phyloP scores from a whole-genome alignment of 2,329 filamentous ascomycete species.

The Chaetomium globosum region DNA sequence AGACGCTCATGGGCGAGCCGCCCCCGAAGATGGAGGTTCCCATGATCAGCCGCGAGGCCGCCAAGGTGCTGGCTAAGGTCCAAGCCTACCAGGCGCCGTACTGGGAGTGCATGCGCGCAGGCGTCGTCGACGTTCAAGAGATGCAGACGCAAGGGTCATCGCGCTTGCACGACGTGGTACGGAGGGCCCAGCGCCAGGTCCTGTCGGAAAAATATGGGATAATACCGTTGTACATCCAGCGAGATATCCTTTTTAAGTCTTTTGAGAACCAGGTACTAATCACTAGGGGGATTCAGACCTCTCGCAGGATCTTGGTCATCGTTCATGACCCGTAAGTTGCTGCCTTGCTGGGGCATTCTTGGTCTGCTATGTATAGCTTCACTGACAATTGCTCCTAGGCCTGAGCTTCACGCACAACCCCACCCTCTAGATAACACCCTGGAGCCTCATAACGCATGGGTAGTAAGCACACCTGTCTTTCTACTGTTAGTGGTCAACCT shows the following conservation, averaged over 20 bases:
- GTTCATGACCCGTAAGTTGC: slow-evolving; percentile 82
- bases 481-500: background rate
- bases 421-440: slow-evolving; percentile 71
- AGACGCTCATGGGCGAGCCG: slow-evolving; percentile 92
- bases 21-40: slow-evolving; percentile 65
- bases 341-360: background rate
- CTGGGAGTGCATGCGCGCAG: slow-evolving; percentile 86
- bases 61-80: slow-evolving; percentile 59
- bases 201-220: slow-evolving; percentile 75
- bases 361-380: background rate
- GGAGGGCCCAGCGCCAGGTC: slow-evolving; percentile 72
- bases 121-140: slow-evolving; percentile 58
- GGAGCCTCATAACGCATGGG: slow-evolving; percentile 82
- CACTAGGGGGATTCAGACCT: slow-evolving; percentile 68
- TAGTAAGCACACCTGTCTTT: slow-evolving; percentile 64
- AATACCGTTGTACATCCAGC: slow-evolving; percentile 77
- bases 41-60: slow-evolving; percentile 60
- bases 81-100: slow-evolving; percentile 67
- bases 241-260: slow-evolving; percentile 69
- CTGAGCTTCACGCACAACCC: slow-evolving; percentile 68
- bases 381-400: slow-evolving; percentile 49
- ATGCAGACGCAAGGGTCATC: slow-evolving; percentile 57
- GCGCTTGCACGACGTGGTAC: slow-evolving; percentile 77
- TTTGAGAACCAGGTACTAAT: slow-evolving; percentile 87
- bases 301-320: slow-evolving; percentile 74